Percentiles rank a stretch among this genome's conserved stretches.
phyloP scores from a whole-genome alignment of 2,329 filamentous ascomycete species.

The Nemania abortiva region DNA sequence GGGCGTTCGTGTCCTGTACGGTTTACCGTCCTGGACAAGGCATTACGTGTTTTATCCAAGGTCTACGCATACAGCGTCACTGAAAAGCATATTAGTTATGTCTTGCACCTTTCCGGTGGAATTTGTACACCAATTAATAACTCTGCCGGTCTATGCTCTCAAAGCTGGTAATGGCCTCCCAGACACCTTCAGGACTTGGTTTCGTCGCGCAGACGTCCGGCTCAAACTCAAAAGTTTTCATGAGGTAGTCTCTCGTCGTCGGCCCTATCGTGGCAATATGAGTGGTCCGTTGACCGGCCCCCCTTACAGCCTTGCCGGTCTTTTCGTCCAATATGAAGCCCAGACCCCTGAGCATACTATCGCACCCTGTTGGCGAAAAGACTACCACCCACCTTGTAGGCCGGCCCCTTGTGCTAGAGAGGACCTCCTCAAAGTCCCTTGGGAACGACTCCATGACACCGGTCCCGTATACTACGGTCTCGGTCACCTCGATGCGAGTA shows the following conservation, averaged over 20 bases:
- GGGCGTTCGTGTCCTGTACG: neutral
- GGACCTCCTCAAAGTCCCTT: constrained; percentile 67
- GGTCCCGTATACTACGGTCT: constrained; percentile 89
- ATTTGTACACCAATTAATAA: constrained; percentile 3
- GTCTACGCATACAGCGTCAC: too few species aligned
- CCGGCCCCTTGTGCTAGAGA: constrained; percentile 60
- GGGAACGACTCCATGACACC: constrained; percentile 84
- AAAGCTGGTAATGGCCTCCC: constrained; percentile 69
- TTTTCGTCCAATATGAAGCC: constrained; percentile 61
- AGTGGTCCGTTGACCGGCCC: constrained; percentile 58
- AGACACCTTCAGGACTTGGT: constrained; percentile 85
- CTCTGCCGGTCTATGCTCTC: neutral
- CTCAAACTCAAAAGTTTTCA: constrained; percentile 71
- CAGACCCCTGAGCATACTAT: constrained; percentile 68
- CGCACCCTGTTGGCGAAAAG: constrained; percentile 75
- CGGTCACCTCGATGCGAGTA: constrained; percentile 74
- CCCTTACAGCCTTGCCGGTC: constrained; percentile 55
- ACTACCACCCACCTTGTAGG: constrained; percentile 78
- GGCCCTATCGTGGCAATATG: constrained; percentile 91
- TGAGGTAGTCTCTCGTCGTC: constrained; percentile 84
- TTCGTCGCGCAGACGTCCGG: constrained; percentile 84
- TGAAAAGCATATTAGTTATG: neutral
- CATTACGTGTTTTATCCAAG: neutral
- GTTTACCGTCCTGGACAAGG: neutral
- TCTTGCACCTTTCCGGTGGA: neutral